phyloP scores from a whole-genome alignment of 202 grass and related monocot genomes.

The Schoenoplectus tabernaemontani region DNA sequence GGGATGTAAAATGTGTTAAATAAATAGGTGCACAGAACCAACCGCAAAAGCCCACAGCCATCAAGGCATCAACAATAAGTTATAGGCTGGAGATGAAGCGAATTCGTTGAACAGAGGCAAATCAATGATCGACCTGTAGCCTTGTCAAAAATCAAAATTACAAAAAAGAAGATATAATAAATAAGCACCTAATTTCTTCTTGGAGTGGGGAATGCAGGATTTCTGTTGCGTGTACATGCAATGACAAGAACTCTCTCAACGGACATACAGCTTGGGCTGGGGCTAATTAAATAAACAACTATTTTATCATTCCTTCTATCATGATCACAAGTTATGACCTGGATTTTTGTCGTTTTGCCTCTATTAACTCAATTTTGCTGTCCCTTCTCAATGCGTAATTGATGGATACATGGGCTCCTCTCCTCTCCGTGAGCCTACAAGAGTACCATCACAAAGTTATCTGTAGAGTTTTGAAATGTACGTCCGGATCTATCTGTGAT shows the following conservation, averaged over 20 bases:
- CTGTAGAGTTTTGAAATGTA: too few species aligned
- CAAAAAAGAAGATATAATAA: too few species aligned
- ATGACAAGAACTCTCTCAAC: not conserved
- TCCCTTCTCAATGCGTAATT: not conserved
- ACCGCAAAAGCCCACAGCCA: not conserved
- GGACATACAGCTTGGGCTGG: not conserved
- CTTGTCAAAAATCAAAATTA: too few species aligned
- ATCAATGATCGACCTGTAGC: too few species aligned
- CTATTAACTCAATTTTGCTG: not conserved
- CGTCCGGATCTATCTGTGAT: too few species aligned
- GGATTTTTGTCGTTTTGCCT: not conserved
- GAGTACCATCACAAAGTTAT: not conserved
- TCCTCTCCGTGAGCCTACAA: not conserved
- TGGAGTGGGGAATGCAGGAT: not conserved
- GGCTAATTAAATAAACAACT: not conserved
- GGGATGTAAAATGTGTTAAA: not conserved
- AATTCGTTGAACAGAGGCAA: not conserved
- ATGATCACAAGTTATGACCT: not conserved
- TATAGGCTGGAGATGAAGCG: not conserved
- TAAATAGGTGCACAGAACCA: not conserved
- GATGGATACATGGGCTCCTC: not conserved
- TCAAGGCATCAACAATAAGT: too few species aligned
- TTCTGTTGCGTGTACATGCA: constrained; percentile 1
- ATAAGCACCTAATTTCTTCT: not conserved
- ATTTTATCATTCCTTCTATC: not conserved